Evolutionary conservation across 192 early-diverging fungal species (phyloP), one percentile per base, ranked within the genome.

Genomic region (Spinellus fusiger): DNA sequence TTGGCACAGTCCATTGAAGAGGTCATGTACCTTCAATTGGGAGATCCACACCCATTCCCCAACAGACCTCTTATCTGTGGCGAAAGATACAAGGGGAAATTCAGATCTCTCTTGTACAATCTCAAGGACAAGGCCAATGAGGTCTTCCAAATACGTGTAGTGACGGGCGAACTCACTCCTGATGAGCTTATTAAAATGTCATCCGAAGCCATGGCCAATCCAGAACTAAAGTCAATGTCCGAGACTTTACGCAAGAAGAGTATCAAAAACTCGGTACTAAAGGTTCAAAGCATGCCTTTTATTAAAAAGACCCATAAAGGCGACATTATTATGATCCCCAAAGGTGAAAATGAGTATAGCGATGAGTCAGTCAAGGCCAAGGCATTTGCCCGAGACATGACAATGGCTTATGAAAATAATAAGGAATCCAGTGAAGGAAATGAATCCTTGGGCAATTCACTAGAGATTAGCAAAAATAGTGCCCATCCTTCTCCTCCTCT

Each of bases 141-240:
- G 7, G 76, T 64, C 5, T 79, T 97, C 54, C 78, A 85, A 47
- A 61, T 75, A 15, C 68, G 74, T 18, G 77, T 96, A 3, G 64
- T 91, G 2, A 76, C 71, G 12, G 89, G 88, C 15, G 76, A 83
- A 8, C 60, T 95, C 16, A 54, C 77, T 2, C 76, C 81, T 3
- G 75, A 81, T 48, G 73, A 77, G 5, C 83, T 97, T 53, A 87
- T 90, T 26, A 77, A 77, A 5, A 92, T 97, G 86, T 80, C 84
- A 7, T 84, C 83, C 13, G 89, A 88, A 53, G 95, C 98, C 48
- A 88, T 99, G 84, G 95, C 94, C 0, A 92, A 89, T 59, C 88
- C 89, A 1, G 84, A 83, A 53, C 66, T 89, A 9, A 76, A 84
- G 59, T 77, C 73, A 3, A 79, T 81, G 55, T 71, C 73, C 2